These are phyloP conservation scores for Lasiodiplodia theobromae DNA, from an alignment of 2,329 filamentous ascomycete species.

Conservation along the genomic window DNA sequence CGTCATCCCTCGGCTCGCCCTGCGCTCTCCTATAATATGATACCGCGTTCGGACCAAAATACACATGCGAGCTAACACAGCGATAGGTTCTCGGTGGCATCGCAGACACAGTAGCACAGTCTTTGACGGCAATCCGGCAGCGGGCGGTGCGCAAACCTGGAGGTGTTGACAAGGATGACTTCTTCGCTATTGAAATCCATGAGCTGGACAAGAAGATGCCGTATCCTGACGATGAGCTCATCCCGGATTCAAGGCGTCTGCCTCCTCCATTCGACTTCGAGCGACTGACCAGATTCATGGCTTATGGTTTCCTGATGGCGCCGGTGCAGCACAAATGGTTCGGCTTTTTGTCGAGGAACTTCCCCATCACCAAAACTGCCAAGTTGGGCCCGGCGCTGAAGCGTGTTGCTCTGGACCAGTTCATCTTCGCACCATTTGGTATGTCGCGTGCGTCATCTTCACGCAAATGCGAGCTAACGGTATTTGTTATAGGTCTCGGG, in stretches of 20 bases:
- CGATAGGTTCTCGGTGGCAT: constrained; percentile 82
- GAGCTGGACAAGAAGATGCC: constrained; percentile 85
- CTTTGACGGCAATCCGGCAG: constrained; percentile 82
- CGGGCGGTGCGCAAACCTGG: constrained; percentile 69
- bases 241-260: constrained; percentile 66
- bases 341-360: constrained; percentile 78
- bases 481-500: constrained; percentile 66
- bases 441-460: constrained; percentile 40
- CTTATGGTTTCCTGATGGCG: constrained; percentile 95
- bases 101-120: constrained; percentile 94
- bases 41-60: neutral
- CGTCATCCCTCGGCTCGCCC: constrained; percentile 40
- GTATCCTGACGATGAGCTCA: constrained; percentile 68
- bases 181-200: constrained; percentile 84
- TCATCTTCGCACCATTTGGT: constrained; percentile 91
- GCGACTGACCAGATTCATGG: constrained; percentile 92
- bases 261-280: constrained; percentile 95
- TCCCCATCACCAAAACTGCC: constrained; percentile 81
- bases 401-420: constrained; percentile 89
- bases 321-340: constrained; percentile 98
- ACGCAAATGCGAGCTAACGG: neutral
- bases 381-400: constrained; percentile 82
- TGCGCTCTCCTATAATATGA: neutral
- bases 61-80: neutral
- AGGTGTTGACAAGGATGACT: constrained; percentile 69